Percentiles rank a stretch among this genome's conserved stretches.
phyloP scores from a whole-genome alignment of 2,329 filamentous ascomycete genomes.

The Diaporthe australafricana region DNA sequence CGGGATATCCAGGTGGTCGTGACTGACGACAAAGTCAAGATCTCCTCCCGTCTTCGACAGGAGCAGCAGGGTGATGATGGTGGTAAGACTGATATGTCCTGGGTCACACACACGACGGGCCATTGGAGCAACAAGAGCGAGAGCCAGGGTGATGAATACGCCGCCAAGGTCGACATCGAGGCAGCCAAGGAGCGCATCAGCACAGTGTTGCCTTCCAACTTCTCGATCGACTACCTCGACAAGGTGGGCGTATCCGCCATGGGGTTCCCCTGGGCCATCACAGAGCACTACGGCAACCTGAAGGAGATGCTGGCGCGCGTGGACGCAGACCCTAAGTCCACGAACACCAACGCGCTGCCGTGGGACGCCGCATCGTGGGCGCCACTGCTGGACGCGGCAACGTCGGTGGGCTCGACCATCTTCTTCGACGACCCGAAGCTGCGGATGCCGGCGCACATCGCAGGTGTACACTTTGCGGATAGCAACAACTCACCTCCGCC shows the following conservation, averaged over 20 bases:
- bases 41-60: background rate
- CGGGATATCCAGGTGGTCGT: background rate
- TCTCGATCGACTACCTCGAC: background rate
- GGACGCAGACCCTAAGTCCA: background rate
- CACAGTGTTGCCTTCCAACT: background rate
- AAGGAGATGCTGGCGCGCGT: background rate
- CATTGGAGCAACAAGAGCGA: background rate
- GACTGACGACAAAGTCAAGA: background rate
- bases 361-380: background rate
- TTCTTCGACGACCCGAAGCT: background rate
- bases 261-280: background rate
- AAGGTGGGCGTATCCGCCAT: slow-evolving; percentile 2
- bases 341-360: background rate
- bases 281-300: background rate
- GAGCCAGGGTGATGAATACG: background rate
- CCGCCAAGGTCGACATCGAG: background rate
- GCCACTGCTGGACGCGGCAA: background rate
- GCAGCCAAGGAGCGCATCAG: background rate
- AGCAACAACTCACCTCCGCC: background rate
- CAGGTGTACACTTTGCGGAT: background rate
- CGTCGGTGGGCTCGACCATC: background rate
- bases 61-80: background rate
- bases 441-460: background rate
- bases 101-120: background rate
- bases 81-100: background rate